phyloP scores from a whole-genome alignment of 768 basidiomycete genomes.

The Mycena indigotica region DNA sequence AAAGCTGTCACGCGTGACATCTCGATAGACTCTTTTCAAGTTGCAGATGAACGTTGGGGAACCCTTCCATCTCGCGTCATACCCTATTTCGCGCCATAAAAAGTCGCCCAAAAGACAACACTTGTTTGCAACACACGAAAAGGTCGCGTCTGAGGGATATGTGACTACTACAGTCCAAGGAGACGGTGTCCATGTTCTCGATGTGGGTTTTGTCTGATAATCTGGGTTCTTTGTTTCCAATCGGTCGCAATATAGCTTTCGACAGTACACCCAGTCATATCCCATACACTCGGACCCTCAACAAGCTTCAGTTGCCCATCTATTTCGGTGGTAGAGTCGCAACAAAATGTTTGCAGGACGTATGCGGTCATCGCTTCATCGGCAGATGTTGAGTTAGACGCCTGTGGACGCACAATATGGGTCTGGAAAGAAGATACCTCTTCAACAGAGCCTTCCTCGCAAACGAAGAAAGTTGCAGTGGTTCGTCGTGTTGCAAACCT shows the following conservation, averaged over 20 bases:
- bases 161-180: constrained; percentile 70
- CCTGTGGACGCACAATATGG: constrained; percentile 57
- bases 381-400: constrained; percentile 44
- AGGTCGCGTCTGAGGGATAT: constrained; percentile 48
- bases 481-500: constrained; percentile 31
- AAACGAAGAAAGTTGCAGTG: constrained; percentile 44
- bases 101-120: constrained; percentile 24
- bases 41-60: constrained; percentile 15
- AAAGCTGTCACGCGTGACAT: too few species aligned
- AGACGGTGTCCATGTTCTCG: constrained; percentile 75
- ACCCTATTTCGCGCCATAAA: constrained; percentile 28
- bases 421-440: constrained; percentile 60
- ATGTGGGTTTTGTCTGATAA: constrained; percentile 48
- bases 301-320: constrained; percentile 63
- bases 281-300: constrained; percentile 71
- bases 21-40: too few species aligned
- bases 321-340: constrained; percentile 41
- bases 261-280: constrained; percentile 64
- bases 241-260: constrained; percentile 46
- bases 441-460: constrained; percentile 35
- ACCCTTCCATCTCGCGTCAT: constrained; percentile 43
- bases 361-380: constrained; percentile 57
- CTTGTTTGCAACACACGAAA: constrained; percentile 39
- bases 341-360: constrained; percentile 47
- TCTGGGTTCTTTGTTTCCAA: constrained; percentile 1